A percentile compares a stretch with the other conserved stretches of the same genome.
phyloP scores from a whole-genome alignment of 495 filamentous ascomycete genomes.

The Penicillium mononematosum region DNA sequence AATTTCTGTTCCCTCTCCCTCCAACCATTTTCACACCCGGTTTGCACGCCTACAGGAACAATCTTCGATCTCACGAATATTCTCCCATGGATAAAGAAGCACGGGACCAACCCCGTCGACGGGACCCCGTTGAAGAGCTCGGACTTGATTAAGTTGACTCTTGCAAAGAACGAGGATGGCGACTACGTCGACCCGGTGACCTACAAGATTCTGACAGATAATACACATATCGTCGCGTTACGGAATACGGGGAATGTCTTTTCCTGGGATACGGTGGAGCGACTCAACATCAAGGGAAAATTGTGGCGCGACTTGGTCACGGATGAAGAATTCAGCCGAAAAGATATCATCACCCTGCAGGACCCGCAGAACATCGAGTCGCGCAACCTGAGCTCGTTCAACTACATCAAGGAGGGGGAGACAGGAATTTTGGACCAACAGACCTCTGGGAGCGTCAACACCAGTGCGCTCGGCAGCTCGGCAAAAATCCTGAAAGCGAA shows the following conservation, averaged over 20 bases:
- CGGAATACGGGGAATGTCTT: conserved; percentile 91
- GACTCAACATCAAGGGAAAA: conserved; percentile 96
- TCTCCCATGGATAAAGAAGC: conserved; percentile 87
- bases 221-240: conserved; percentile 92
- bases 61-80: conserved; percentile 89
- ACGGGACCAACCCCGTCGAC: conserved; percentile 84
- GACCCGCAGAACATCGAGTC: conserved; percentile 89
- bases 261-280: conserved; percentile 89
- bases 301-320: conserved; percentile 91
- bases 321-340: conserved; percentile 82
- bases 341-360: conserved; percentile 94
- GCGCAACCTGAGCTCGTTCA: conserved; percentile 83
- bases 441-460: conserved; percentile 65
- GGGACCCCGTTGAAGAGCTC: conserved; percentile 72
- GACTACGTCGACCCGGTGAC: conserved; percentile 96
- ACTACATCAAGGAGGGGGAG: conserved; percentile 82
- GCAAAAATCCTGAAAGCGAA: conserved; percentile 91
- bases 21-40: conserved; percentile 84
- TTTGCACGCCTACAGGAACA: conserved; percentile 74
- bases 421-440: conserved; percentile 63
- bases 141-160: conserved; percentile 87
- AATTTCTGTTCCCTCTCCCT: conserved; percentile 97
- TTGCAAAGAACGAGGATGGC: conserved; percentile 88
- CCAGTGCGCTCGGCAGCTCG: conserved; percentile 71
- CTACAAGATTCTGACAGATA: conserved; percentile 96